phyloP scores from a whole-genome alignment of 805 yeast species.

The Kodamaea nitidulidarum region DNA sequence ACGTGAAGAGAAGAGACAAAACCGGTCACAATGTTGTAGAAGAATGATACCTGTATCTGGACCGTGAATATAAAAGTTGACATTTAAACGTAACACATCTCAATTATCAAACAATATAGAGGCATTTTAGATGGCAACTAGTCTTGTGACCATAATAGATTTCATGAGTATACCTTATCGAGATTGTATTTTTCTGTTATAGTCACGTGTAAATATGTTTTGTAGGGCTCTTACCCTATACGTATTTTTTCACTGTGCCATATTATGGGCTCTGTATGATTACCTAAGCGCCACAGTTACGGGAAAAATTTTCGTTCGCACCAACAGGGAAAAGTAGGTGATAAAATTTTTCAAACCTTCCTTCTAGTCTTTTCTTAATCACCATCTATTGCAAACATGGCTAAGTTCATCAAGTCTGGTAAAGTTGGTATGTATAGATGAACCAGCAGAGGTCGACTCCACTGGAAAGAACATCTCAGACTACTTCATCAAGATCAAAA shows the following conservation, averaged over 20 bases:
- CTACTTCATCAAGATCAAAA: background rate
- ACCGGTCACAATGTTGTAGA: too few relatives aligned
- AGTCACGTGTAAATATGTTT: background rate
- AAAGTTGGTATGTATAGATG: conserved; percentile 85
- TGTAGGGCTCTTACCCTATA: conserved; percentile 5
- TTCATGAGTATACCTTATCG: too few relatives aligned
- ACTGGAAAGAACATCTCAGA: background rate
- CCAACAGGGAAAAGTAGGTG: conserved; percentile 7
- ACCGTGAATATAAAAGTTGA: too few relatives aligned
- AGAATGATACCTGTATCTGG: too few relatives aligned
- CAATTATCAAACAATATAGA: too few relatives aligned
- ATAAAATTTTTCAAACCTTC: conserved; percentile 20
- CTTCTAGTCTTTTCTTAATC: conserved; percentile 19
- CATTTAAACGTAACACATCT: too few relatives aligned
- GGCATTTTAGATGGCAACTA: too few relatives aligned
- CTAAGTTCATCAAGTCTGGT: conserved; percentile 99
- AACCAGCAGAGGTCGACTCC: background rate
- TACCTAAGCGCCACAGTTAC: background rate
- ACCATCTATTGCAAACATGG: conserved; percentile 56
- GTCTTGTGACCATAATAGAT: too few relatives aligned
- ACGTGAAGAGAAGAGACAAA: too few relatives aligned
- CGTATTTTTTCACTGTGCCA: background rate
- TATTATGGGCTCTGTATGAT: conserved; percentile 1
- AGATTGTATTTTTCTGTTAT: background rate
- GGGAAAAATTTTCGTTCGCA: conserved; percentile 7